A percentile compares a stretch with the other conserved stretches of the same genome.
phyloP scores from a whole-genome alignment of 352 stramenopile genomes.

The Pythium periplocum region DNA sequence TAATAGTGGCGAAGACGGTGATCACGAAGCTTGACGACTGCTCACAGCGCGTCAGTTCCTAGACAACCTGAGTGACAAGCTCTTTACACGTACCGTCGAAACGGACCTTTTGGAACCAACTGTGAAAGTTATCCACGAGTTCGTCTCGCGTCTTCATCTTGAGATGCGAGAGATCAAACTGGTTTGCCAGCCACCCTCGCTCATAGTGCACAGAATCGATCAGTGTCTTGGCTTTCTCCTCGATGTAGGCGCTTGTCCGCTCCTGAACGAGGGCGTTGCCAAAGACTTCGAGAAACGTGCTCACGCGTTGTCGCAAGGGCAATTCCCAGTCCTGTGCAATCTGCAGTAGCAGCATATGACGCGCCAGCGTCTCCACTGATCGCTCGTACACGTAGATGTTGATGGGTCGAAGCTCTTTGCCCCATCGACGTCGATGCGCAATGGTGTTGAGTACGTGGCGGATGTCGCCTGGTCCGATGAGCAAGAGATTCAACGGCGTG shows the following conservation, averaged over 20 bases:
- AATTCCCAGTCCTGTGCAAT: constrained; percentile 85
- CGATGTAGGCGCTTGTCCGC: constrained; percentile 81
- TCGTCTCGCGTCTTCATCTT: constrained; percentile 89
- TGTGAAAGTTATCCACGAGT: constrained; percentile 81
- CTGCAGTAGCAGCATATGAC: constrained; percentile 86
- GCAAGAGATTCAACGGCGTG: constrained; percentile 45
- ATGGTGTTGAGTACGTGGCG: constrained; percentile 66
- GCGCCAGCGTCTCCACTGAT: constrained; percentile 78
- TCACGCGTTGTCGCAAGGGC: constrained; percentile 86
- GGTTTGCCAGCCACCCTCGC: constrained; percentile 39
- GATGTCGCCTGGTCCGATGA: constrained; percentile 70
- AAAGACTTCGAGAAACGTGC: constrained; percentile 91
- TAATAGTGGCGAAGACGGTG: constrained; percentile 88
- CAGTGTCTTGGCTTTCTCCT: constrained; percentile 62
- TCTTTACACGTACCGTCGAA: constrained; percentile 61
- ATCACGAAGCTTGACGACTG: constrained; percentile 78
- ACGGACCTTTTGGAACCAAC: constrained; percentile 59
- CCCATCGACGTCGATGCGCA: constrained; percentile 31
- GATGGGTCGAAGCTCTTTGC: constrained; percentile 27
- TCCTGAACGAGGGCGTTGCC: constrained; percentile 89
- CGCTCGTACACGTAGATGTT: constrained; percentile 90
- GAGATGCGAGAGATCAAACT: constrained; percentile 81
- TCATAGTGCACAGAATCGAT: constrained; percentile 73
- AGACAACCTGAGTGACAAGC: not conserved
- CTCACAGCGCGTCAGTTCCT: not conserved